Conservation (phyloP, 495 filamentous ascomycete genomes). For the Hypoxylon intermedium region DNA sequence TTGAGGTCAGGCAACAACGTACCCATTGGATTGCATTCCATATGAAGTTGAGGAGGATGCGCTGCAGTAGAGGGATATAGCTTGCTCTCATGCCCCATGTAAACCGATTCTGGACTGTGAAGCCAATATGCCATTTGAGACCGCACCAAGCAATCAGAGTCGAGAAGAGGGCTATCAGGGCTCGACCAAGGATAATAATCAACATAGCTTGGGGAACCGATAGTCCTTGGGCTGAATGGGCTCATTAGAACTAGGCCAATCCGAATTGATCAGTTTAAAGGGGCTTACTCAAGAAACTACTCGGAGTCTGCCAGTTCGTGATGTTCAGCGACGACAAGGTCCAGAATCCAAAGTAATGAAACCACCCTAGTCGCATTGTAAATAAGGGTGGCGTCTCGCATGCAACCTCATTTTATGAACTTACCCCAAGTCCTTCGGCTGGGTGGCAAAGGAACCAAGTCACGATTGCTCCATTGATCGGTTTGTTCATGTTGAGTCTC, state of each 20-base stretch:
- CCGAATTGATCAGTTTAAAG: background rate
- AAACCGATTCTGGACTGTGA: constrained; percentile 47
- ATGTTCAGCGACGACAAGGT: constrained; percentile 42
- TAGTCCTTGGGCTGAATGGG: constrained; percentile 38
- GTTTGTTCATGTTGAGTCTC: constrained; percentile 37
- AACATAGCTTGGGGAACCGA: constrained; percentile 49
- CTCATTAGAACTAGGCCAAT: background rate
- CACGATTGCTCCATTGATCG: constrained; percentile 42
- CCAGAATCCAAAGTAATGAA: constrained; percentile 42
- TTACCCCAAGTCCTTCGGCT: constrained; percentile 45
- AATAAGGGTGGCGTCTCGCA: background rate
- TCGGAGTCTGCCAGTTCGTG: constrained; percentile 49
- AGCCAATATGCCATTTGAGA: constrained; percentile 48
- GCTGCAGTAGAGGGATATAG: constrained; percentile 35
- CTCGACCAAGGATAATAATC: constrained; percentile 41
- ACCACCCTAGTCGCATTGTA: constrained; percentile 31
- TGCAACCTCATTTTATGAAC: constrained; percentile 5
- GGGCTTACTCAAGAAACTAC: constrained; percentile 45
- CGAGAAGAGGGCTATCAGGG: constrained; percentile 43
- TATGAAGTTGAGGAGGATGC: constrained; percentile 40
- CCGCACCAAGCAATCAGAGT: constrained; percentile 49
- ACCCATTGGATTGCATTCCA: constrained; percentile 38
- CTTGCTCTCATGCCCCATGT: constrained; percentile 42
- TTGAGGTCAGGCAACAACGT: too few relatives aligned
- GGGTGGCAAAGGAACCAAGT: constrained; percentile 45